Percentiles rank a stretch among this genome's conserved stretches.
These are phyloP conservation scores for Henningerozyma blattae DNA, from an alignment of 805 yeast species.

Conservation along the genomic window DNA sequence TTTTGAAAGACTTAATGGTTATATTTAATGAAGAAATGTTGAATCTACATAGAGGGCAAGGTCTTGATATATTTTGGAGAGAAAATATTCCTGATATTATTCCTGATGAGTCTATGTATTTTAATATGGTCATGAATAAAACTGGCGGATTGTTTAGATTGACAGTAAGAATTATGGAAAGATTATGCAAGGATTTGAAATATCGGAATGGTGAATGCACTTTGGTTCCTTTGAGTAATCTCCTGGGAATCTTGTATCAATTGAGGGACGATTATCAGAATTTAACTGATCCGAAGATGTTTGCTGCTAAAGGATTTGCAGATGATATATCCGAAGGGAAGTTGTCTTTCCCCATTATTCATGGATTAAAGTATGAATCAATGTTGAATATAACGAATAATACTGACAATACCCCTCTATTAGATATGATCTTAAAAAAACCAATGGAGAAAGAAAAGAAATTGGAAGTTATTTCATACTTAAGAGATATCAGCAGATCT, in stretches of 20 bases:
- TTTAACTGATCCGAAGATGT: slow-evolving; percentile 33
- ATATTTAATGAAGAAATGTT: slow-evolving; percentile 63
- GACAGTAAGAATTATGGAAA: slow-evolving; percentile 52
- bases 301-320: slow-evolving; percentile 61
- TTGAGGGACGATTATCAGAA: slow-evolving; percentile 77
- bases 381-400: neutral
- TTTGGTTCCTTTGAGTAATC: slow-evolving; percentile 52
- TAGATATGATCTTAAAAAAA: slow-evolving; percentile 39
- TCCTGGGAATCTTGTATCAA: slow-evolving; percentile 77
- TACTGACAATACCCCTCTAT: slow-evolving; percentile 27
- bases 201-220: slow-evolving; percentile 6
- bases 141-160: slow-evolving; percentile 84
- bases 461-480: slow-evolving; percentile 35
- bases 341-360: slow-evolving; percentile 75
- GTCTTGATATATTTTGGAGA: slow-evolving; percentile 81
- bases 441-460: slow-evolving; percentile 41
- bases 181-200: slow-evolving; percentile 6
- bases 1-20: slow-evolving; percentile 22
- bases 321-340: slow-evolving; percentile 90
- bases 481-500: slow-evolving; percentile 27
- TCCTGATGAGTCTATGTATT: slow-evolving; percentile 54
- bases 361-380: slow-evolving; percentile 32
- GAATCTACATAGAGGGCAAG: slow-evolving; percentile 82
- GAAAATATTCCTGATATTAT: slow-evolving; percentile 36
- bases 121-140: slow-evolving; percentile 73